Evolutionary conservation across 192 early-diverging fungal species (phyloP), one percentile per base, ranked within the genome.

Genomic region (Phlyctochytrium planicorne): DNA sequence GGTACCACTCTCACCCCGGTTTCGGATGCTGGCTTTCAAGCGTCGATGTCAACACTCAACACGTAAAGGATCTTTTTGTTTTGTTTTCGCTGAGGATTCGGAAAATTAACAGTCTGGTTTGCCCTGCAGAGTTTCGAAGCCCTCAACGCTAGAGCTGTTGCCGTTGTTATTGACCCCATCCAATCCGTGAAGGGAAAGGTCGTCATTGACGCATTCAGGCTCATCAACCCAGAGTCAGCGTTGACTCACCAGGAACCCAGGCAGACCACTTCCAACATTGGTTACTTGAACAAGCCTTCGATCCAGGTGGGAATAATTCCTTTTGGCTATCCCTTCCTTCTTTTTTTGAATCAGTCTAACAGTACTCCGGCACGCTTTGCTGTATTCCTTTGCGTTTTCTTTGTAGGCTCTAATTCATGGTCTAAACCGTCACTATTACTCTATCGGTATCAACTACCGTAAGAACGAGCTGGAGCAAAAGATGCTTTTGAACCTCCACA

Each of bases 1-100:
- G 98, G 98, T 99, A 99, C 77, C 98, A 99, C 80, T 99, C 98
- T 66, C 98, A 99, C 82, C 98, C 98, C 33, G 98, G 98, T 56
- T 99, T 99, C 67, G 98, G 98, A 50, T 99, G 98, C 86, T 99
- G 98, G 98, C 84, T 99, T 30, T 98, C 96, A 23, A 96, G 93
- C 72, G 96, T 98, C 6, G 98, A 99, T 82, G 91, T 98, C 59
- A 96, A 96, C 81, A 99, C 98, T 52, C 98, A 99, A 78, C 93
- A 96, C 84, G 91, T 91, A 82, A 30, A 10, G 16, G 20, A 57
- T 57, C 14, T 6, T 25, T 6, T 24, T 57, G 27, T 14, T 25
- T 75, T 2, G 24, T 37, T 33, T n/a, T n/a, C n/a, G n/a, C n/a
- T n/a, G n/a, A n/a, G n/a, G n/a, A n/a, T n/a, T n/a, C n/a, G n/a